These are phyloP conservation scores for Nicotiana tabacum DNA, from an alignment of 257 asterid genomes.

Conservation along the genomic window DNA sequence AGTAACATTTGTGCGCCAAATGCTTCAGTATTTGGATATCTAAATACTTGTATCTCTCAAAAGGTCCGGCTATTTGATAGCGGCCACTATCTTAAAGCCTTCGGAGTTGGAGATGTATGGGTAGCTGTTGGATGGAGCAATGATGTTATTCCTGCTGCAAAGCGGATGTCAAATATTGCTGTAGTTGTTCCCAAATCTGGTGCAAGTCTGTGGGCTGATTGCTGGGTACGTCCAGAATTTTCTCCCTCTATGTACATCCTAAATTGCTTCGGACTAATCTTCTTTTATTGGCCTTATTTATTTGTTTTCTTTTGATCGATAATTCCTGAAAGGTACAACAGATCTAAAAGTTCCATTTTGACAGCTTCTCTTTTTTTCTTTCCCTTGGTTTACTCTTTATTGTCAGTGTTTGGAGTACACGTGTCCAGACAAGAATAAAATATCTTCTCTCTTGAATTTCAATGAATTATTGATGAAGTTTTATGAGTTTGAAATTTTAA, in stretches of 20 bases:
- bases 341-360: not conserved
- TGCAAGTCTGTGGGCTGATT: conserved; percentile 94
- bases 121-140: conserved; percentile 97
- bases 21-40: not conserved
- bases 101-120: conserved; percentile 88
- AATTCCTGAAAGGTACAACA: not conserved
- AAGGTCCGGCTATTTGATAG: conserved; percentile 90
- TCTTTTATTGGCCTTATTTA: not conserved
- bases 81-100: conserved; percentile 77
- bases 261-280: not conserved
- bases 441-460: not conserved
- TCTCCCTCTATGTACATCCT: not conserved
- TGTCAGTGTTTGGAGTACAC: not conserved
- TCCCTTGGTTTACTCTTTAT: not conserved
- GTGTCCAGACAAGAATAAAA: not conserved
- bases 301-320: not conserved
- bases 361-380: not conserved
- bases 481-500: not conserved
- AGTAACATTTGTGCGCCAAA: not conserved
- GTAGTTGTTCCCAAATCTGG: conserved; percentile 92
- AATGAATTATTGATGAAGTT: not conserved
- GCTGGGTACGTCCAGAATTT: conserved; percentile 56
- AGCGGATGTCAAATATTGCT: conserved; percentile 75
- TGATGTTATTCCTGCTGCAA: conserved; percentile 83
- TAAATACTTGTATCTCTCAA: not conserved